Percentiles rank a stretch among this genome's conserved stretches.
phyloP scores from a whole-genome alignment of 768 basidiomycete species.

The Podaxis sp. region DNA sequence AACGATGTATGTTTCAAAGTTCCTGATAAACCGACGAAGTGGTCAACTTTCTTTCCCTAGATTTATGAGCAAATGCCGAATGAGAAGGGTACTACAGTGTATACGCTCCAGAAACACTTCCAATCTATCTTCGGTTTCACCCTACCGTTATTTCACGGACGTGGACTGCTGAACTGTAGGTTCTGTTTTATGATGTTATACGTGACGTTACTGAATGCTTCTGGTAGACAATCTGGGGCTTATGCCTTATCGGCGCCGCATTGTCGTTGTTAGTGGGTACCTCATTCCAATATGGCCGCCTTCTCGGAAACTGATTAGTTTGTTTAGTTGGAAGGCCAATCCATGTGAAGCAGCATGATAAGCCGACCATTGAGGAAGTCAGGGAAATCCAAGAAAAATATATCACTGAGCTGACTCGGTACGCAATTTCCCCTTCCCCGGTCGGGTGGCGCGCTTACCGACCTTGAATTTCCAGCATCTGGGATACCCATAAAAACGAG shows the following conservation, averaged over 20 bases:
- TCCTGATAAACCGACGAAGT: conserved; percentile 1
- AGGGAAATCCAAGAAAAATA: conserved; percentile 79
- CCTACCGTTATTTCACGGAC: conserved; percentile 93
- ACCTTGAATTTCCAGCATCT: conserved; percentile 52
- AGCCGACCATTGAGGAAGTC: conserved; percentile 81
- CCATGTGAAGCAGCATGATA: conserved; percentile 69
- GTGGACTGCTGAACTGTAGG: conserved; percentile 92
- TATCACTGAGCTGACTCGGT: conserved; percentile 92
- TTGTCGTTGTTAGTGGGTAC: conserved; percentile 93
- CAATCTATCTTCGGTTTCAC: conserved; percentile 95
- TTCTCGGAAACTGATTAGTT: background rate
- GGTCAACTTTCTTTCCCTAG: conserved; percentile 36
- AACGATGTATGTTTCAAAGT: conserved; percentile 72
- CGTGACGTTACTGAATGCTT: background rate
- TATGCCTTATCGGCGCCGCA: conserved; percentile 93
- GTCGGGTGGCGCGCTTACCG: background rate
- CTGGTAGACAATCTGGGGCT: conserved; percentile 85
- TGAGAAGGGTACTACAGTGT: conserved; percentile 85
- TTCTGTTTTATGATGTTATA: conserved; percentile 1
- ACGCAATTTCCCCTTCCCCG: conserved; percentile 20
- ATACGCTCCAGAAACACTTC: conserved; percentile 86
- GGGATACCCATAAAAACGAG: conserved; percentile 94
- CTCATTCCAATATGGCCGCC: background rate
- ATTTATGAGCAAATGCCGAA: conserved; percentile 98
- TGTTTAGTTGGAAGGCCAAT: conserved; percentile 87